These are phyloP conservation scores for Ganoderma sinense DNA, from an alignment of 1,284 basidiomycete species.

Conservation along the genomic window DNA sequence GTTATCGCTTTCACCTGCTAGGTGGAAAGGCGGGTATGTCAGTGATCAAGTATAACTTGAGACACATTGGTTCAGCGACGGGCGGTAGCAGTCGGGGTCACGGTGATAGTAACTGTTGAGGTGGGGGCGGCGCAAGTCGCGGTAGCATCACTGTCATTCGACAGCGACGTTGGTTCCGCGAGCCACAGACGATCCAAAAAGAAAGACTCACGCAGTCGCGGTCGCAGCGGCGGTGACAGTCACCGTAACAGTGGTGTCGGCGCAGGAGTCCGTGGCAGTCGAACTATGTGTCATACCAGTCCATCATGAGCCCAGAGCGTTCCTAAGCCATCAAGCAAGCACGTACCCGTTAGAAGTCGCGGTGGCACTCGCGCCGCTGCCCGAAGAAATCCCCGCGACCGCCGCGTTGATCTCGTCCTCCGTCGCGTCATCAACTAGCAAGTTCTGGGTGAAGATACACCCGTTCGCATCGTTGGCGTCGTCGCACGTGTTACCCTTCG, in stretches of 20 bases:
- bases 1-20: conserved; percentile 20
- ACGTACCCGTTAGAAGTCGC: not conserved
- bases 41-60: conserved; percentile 1
- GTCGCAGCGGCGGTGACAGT: conserved; percentile 25
- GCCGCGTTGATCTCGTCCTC: conserved; percentile 66
- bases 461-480: conserved; percentile 60
- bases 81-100: conserved; percentile 23
- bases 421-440: conserved; percentile 65
- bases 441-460: conserved; percentile 71
- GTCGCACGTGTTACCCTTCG: conserved; percentile 57
- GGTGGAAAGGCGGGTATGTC: conserved; percentile 4
- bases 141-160: conserved; percentile 10
- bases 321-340: no score
- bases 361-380: not conserved
- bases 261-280: conserved; percentile 23
- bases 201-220: conserved; percentile 29
- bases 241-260: conserved; percentile 29
- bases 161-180: not conserved
- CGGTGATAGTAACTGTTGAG: conserved; percentile 27
- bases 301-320: not conserved
- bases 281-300: not conserved
- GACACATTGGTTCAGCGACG: conserved; percentile 8
- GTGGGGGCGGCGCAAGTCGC: conserved; percentile 26
- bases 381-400: conserved; percentile 43
- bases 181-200: not conserved